Percentiles rank a stretch among this genome's conserved stretches.
These are phyloP conservation scores for Halophytophthora batemanensis DNA, from an alignment of 352 stramenopile species.

Conservation along the genomic window DNA sequence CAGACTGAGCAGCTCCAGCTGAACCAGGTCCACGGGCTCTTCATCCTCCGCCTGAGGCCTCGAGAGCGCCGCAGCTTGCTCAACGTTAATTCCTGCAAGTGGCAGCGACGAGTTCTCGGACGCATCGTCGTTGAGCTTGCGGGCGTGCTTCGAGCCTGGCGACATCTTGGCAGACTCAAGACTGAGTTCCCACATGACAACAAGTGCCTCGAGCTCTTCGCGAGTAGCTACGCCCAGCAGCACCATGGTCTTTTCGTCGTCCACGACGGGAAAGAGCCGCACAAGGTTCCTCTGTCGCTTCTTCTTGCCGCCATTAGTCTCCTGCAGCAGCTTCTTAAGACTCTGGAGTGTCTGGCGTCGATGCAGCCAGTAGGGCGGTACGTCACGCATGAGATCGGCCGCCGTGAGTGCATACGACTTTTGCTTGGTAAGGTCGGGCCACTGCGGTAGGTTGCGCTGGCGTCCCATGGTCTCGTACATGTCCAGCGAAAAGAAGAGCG, in stretches of 20 bases:
- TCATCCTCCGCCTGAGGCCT: slow-evolving; percentile 23
- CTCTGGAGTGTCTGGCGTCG: slow-evolving; percentile 54
- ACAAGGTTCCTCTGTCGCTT: slow-evolving; percentile 20
- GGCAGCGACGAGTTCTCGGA: slow-evolving; percentile 2
- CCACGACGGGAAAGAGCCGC: slow-evolving; percentile 64
- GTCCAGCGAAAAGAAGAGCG: slow-evolving; percentile 69
- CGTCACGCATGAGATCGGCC: slow-evolving; percentile 63
- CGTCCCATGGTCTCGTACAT: slow-evolving; percentile 84
- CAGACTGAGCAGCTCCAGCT: slow-evolving; percentile 53
- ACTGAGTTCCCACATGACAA: slow-evolving; percentile 58
- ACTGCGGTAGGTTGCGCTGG: slow-evolving; percentile 78
- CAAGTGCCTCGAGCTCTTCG: slow-evolving; percentile 58
- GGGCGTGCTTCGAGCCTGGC: not conserved
- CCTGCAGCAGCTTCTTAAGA: slow-evolving; percentile 40
- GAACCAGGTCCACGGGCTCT: slow-evolving; percentile 52
- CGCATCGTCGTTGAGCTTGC: not conserved
- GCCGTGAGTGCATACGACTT: slow-evolving; percentile 71
- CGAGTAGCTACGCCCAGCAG: slow-evolving; percentile 59
- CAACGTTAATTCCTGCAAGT: slow-evolving; percentile 23
- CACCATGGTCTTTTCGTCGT: slow-evolving; percentile 55
- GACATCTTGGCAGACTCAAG: slow-evolving; percentile 17
- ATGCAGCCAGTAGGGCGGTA: slow-evolving; percentile 39
- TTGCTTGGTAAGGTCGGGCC: slow-evolving; percentile 76
- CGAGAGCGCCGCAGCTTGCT: slow-evolving; percentile 33
- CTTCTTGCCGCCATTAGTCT: slow-evolving; percentile 23